phyloP scores from a whole-genome alignment of 805 yeast genomes.

The Barnettozyma wickerhamii region DNA sequence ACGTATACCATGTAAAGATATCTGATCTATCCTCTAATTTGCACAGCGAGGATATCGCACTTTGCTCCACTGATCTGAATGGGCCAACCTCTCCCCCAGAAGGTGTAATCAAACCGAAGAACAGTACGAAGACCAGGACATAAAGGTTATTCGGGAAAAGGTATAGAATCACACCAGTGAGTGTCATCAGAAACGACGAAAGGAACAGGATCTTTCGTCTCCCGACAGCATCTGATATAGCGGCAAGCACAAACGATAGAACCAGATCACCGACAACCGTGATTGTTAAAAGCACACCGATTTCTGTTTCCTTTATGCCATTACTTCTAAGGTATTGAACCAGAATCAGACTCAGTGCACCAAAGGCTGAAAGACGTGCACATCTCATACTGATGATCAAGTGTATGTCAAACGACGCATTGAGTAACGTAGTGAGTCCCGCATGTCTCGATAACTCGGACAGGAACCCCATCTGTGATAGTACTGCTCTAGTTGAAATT shows the following conservation, averaged over 20 bases:
- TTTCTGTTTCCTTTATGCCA: slow-evolving; percentile 34
- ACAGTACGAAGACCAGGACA: slow-evolving; percentile 34
- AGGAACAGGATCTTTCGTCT: slow-evolving; percentile 35
- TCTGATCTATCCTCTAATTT: slow-evolving; percentile 42
- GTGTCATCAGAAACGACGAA: slow-evolving; percentile 38
- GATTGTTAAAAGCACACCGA: slow-evolving; percentile 46
- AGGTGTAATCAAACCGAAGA: slow-evolving; percentile 51
- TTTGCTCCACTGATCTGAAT: slow-evolving; percentile 53
- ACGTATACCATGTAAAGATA: slow-evolving; percentile 54
- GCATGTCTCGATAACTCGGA: slow-evolving; percentile 2
- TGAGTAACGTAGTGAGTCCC: slow-evolving; percentile 23
- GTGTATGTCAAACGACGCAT: slow-evolving; percentile 28
- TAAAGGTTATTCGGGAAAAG: slow-evolving; percentile 28
- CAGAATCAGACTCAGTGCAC: slow-evolving; percentile 33
- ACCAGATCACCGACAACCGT: slow-evolving; percentile 49
- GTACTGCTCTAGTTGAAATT: no score
- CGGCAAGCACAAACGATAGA: slow-evolving; percentile 41
- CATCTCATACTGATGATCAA: slow-evolving; percentile 28
- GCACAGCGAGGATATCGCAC: slow-evolving; percentile 44
- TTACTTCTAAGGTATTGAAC: slow-evolving; percentile 41
- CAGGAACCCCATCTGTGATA: neutral
- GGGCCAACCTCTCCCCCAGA: slow-evolving; percentile 60
- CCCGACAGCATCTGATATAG: slow-evolving; percentile 45
- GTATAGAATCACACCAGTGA: slow-evolving; percentile 40
- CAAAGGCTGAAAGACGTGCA: slow-evolving; percentile 32